Base-by-base conservation (phyloP, 192 early-diverging fungal species). In the Backusella westeae region DNA sequence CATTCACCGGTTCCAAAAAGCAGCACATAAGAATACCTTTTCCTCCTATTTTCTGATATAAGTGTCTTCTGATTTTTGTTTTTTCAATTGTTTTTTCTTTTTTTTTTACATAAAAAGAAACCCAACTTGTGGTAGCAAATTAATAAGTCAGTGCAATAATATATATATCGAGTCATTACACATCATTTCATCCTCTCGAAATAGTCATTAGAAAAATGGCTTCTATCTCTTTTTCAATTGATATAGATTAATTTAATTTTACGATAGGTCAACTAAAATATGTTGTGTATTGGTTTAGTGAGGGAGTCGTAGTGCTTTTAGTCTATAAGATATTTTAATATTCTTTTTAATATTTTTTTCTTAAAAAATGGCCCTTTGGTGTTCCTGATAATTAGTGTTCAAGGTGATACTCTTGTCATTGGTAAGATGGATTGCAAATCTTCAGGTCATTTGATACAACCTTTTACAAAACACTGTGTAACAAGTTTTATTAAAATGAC, bases 31-130 rank as follows among this genome's bases (percentile, higher is more conserved):
- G 4, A 53, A 59, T 26, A 59, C 3, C 23, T 59, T 8, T 59
- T 2, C 23, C 56, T 59, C 56, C 56, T 59, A 59, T 59, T 59
- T 59, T 59, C 23, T 59, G 53, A 56, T 56, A 59, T 2, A 59
- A 59, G 23, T 9, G 9, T 59, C 56, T 59, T 59, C 17, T n/a
- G 46, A n/a, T 49, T n/a, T 49, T 49, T 49, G 3, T 4, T 49
- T 49, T 49, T 49, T 49, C 42, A 56, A 56, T 56, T 23, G 8
- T 9, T 10, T 56, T 9, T 21, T 32, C 32, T 32, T 21, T 56
- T 56, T 56, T 56, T 56, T 56, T 56, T 56, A 56, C 52, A 23
- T 56, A 56, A 56, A 56, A 56, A 56, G 52, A 56, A 56, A 56
- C 19, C n/a, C 53, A 56, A 10, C 53, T 56, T 56, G 53, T 56